Base-by-base conservation (phyloP, 192 early-diverging fungal genomes). In the Umbelopsis vinacea region DNA sequence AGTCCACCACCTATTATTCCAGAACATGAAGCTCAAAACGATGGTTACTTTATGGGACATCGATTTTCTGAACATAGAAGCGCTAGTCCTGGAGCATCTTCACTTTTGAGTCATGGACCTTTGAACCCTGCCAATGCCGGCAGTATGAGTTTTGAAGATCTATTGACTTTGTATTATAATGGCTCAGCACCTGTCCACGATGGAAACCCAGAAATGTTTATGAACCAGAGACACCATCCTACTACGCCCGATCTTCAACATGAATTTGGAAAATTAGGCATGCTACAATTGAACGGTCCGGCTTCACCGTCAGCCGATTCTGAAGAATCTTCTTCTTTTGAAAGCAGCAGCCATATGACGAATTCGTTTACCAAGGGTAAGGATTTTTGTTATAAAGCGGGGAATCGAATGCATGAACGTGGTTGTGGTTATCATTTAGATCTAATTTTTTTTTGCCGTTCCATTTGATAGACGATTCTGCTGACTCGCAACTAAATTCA, bases 141-240 rank as follows among this genome's bases (percentile, higher is more conserved):
- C 9, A 46, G 55, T 23, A 48, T 81, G 35, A 74, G 72, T 23
- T 81, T 81, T 69, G 79, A 81, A 67, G 71, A 81, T 17, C 53
- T 81, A 10, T 46, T 81, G 24, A 52, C 67, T 14, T 63, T 81
- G 52, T 81, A 81, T 43, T 81, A 77, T 53, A 54, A 17, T 43
- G 55, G 43, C 37, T 50, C 35, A 23, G 43, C 63, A 9, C 40
- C 46, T 3, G 35, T 6, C 21, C 5, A 33, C 47, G 21, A 33
- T 35, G 53, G 43, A 26, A 14, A 71, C 23, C 21, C 3, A 47
- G 26, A 29, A 38, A 33, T 66, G 52, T 43, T 21, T 12, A 35
- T 38, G 37, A 21, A 17, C 66, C 38, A 67, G 11, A 50, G 12
- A 74, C 45, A 5, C n/a, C 38, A 43, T 9, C 66, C 23, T n/a